These are phyloP conservation scores for Bidens hawaiensis DNA, from an alignment of 140 eudicot species.

Conservation along the genomic window DNA sequence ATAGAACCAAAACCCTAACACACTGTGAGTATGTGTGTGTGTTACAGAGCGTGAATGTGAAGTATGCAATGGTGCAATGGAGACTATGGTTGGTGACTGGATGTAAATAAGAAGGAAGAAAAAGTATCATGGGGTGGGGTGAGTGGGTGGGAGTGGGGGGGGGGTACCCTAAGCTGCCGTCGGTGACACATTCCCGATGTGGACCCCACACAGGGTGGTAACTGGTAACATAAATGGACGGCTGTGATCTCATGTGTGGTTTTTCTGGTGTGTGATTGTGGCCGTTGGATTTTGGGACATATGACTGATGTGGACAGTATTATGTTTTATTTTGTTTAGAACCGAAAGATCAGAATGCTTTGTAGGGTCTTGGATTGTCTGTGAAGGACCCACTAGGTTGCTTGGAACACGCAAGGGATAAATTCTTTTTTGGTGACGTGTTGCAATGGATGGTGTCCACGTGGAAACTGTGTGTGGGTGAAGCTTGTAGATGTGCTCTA, in stretches of 20 bases:
- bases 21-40: conserved; percentile 22
- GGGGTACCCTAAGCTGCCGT: conserved; percentile 42
- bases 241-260: neutral
- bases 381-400: conserved; percentile 37
- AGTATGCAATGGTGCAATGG: conserved; percentile 15
- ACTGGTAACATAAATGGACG: conserved; percentile 2
- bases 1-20: conserved; percentile 14
- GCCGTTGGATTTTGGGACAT: conserved; percentile 30
- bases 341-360: conserved; percentile 37
- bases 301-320: conserved; percentile 59
- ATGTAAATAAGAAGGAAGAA: conserved; percentile 87
- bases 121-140: conserved; percentile 36
- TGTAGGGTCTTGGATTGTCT: conserved; percentile 30
- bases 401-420: conserved; percentile 79
- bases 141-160: conserved; percentile 13
- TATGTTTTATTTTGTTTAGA: conserved; percentile 45
- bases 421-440: conserved; percentile 64
- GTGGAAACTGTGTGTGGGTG: conserved; percentile 34
- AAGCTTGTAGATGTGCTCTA: too few species aligned
- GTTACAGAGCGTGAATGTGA: conserved; percentile 24
- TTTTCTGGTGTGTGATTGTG: neutral
- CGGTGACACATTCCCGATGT: conserved; percentile 51
- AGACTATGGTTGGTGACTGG: conserved; percentile 11
- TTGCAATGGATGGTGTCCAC: conserved; percentile 24
- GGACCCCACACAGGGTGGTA: conserved; percentile 19